Evolutionary conservation across 2,329 filamentous ascomycete species (phyloP), one percentile per base, ranked within the genome.

Genomic region (Colletotrichum lindemuthianum): DNA sequence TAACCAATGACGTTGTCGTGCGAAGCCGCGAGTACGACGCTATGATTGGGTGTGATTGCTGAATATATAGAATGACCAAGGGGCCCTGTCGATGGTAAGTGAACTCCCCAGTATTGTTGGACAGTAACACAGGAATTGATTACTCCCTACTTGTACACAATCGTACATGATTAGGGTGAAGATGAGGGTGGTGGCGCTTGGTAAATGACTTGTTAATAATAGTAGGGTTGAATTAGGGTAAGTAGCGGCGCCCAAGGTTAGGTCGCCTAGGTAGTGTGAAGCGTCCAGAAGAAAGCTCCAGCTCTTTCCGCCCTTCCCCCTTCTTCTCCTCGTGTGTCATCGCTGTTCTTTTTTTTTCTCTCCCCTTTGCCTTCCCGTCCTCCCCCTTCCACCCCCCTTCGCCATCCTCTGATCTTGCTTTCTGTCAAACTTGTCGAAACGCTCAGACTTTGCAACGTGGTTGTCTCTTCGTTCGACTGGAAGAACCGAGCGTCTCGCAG

Each of bases 21-120:
- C 34, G 49, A 40, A 11, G 39, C 43, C 50, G 44, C n/a, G 36
- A 16, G 41, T 50, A 36, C 32, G 33, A 48, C 63, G 15, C 13
- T 41, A 13, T 52, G 41, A 60, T 49, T 65, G 57, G 24, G 50
- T 49, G 36, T 63, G 51, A 52, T 48, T 60, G 44, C 48, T 24
- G 24, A 24, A 24, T 24, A 58, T 24, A 15, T 16, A 13, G 16
- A 43, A 24, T 52, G 32, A 32, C 60, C 55, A 43, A 50, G 49
- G 60, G 60, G 41, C 43, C 56, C 15, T 53, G 56, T 45, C 43
- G 33, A 40, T 8, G 12, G 33, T 33, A 49, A 39, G 52, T 16
- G 45, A 32, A 37, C 5, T 24, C 24, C 4, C 24, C 24, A 24
- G 5, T 24, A 4, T 4, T 24, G 24, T 24, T 24, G 24, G 24